Evolutionary conservation across 2,329 filamentous ascomycete species (phyloP).

Genomic region (Fusarium pseudonygamai): DNA sequence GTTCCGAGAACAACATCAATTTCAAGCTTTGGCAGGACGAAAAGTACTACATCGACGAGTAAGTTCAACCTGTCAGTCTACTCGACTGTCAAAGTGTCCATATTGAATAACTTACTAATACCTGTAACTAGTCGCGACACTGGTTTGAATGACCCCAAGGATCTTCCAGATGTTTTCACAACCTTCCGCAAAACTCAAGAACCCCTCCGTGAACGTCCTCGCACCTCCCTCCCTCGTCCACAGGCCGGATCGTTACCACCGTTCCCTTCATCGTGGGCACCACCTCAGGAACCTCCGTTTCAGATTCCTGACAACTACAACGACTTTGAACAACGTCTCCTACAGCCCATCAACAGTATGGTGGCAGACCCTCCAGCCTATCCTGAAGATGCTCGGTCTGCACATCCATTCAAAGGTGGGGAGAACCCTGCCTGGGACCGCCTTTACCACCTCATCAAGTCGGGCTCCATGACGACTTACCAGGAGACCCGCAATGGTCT

Average conservation of each 20-base stretch:
- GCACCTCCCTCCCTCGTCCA: slow-evolving; percentile 64
- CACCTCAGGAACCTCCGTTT: slow-evolving; percentile 71
- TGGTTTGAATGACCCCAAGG: slow-evolving; percentile 62
- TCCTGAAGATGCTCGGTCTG: slow-evolving; percentile 64
- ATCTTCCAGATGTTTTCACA: slow-evolving; percentile 80
- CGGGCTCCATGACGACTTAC: slow-evolving; percentile 70
- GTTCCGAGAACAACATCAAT: slow-evolving; percentile 61
- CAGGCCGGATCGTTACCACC: slow-evolving; percentile 62
- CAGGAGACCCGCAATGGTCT: slow-evolving; percentile 78
- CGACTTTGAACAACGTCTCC: slow-evolving; percentile 62
- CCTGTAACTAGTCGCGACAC: slow-evolving; percentile 67
- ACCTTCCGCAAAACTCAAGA: slow-evolving; percentile 78
- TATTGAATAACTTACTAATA: slow-evolving; percentile 23
- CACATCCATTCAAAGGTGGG: slow-evolving; percentile 75
- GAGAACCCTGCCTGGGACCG: slow-evolving; percentile 68
- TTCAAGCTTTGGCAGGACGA: slow-evolving; percentile 77
- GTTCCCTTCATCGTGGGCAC: slow-evolving; percentile 57
- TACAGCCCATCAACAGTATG: slow-evolving; percentile 65
- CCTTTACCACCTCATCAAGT: slow-evolving; percentile 67
- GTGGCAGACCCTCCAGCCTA: slow-evolving; percentile 61
- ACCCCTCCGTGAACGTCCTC: slow-evolving; percentile 72
- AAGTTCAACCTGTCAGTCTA: slow-evolving; percentile 49
- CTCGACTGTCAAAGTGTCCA: background rate
- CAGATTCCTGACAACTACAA: slow-evolving; percentile 65
- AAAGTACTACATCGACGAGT: slow-evolving; percentile 85